Percentiles rank a stretch among this genome's conserved stretches.
phyloP scores from a whole-genome alignment of 1,139 yeast species.

The Yamadazyma blattariae region DNA sequence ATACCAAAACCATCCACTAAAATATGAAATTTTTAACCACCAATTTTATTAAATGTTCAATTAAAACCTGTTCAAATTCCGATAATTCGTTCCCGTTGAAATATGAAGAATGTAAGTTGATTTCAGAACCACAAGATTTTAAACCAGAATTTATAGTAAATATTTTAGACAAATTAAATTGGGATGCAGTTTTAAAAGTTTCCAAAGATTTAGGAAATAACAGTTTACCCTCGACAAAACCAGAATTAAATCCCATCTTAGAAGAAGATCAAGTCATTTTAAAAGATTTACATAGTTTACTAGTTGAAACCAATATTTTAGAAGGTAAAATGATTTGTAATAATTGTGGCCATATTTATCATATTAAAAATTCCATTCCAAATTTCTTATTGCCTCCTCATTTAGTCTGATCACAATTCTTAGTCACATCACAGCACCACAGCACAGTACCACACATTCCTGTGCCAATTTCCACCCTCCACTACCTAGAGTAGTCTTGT shows the following conservation, averaged over 20 bases:
- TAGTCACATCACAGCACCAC: too few species aligned
- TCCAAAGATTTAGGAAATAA: slow-evolving; percentile 75
- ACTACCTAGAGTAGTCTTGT: too few species aligned
- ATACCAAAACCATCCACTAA: too few species aligned
- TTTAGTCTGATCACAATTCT: too few species aligned
- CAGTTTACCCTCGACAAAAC: slow-evolving; percentile 61
- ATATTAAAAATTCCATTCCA: slow-evolving; percentile 90
- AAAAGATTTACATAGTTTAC: slow-evolving; percentile 70
- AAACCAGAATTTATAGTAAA: slow-evolving; percentile 77
- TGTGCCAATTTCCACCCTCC: neutral
- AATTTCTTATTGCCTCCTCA: slow-evolving; percentile 95
- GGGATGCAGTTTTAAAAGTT: slow-evolving; percentile 79
- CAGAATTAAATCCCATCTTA: slow-evolving; percentile 55
- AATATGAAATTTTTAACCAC: slow-evolving; percentile 86
- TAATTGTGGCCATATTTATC: slow-evolving; percentile 82
- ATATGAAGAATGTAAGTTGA: slow-evolving; percentile 69
- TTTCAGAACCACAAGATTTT: slow-evolving; percentile 76
- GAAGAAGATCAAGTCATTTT: slow-evolving; percentile 63
- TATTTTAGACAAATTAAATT: slow-evolving; percentile 79
- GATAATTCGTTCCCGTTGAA: slow-evolving; percentile 78
- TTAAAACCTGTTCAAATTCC: slow-evolving; percentile 73
- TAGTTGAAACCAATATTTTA: slow-evolving; percentile 79
- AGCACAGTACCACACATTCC: neutral
- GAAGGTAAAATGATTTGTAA: slow-evolving; percentile 90
- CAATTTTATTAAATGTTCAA: slow-evolving; percentile 93